These are phyloP conservation scores for Polytrichum commune DNA, from an alignment of 225 moss, liverwort and hornwort genomes.

Conservation along the genomic window DNA sequence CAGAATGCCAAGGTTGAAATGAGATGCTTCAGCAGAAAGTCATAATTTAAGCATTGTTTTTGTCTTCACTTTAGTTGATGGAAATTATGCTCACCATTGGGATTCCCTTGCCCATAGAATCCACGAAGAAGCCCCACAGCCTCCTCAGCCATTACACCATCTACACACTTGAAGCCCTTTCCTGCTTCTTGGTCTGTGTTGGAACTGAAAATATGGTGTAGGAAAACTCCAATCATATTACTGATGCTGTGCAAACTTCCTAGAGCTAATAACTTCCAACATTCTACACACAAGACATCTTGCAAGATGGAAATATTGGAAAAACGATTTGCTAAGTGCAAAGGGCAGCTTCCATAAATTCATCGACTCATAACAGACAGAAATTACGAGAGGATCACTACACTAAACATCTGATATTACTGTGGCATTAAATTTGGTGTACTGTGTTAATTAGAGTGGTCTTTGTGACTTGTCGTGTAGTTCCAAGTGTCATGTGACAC, in stretches of 20 bases:
- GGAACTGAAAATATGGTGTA: background rate
- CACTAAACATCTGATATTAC: background rate
- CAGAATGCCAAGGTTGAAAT: background rate
- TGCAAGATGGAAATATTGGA: too few species aligned
- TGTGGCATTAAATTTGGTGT: too few species aligned
- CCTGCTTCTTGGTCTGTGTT: conserved; percentile 24
- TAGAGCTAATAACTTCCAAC: background rate
- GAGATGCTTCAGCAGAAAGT: too few species aligned
- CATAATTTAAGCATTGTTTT: too few species aligned
- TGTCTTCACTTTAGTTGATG: background rate
- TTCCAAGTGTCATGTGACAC: too few species aligned
- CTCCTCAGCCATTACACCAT: conserved; percentile 86
- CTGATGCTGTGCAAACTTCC: background rate
- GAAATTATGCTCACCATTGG: conserved; percentile 51
- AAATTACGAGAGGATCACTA: too few species aligned
- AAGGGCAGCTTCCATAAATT: background rate
- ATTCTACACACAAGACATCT: conserved; percentile 2
- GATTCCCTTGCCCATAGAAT: conserved; percentile 91
- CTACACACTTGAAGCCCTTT: conserved; percentile 58
- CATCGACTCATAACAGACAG: too few species aligned
- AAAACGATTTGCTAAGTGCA: too few species aligned
- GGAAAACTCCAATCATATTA: background rate
- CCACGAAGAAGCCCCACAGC: conserved; percentile 77
- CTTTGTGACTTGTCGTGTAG: too few species aligned
- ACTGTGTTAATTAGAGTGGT: too few species aligned